Percentiles rank a stretch among this genome's conserved stretches.
phyloP scores from a whole-genome alignment of 2,329 filamentous ascomycete species.

The Emydomyces testavorans region DNA sequence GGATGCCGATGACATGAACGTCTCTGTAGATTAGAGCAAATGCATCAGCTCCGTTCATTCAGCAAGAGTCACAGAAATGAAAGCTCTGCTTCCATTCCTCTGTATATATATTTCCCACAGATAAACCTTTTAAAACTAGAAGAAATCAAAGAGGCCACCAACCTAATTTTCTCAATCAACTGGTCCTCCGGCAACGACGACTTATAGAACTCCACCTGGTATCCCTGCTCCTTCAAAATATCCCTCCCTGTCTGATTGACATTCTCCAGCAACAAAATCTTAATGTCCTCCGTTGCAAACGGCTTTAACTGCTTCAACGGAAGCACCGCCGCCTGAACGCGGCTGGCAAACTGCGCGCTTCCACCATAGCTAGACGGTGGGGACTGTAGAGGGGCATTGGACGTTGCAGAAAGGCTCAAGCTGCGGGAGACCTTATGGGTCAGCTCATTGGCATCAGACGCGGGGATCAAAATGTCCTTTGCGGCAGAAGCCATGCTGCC shows the following conservation, averaged over 20 bases:
- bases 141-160: constrained; percentile 24
- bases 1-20: constrained; percentile 94
- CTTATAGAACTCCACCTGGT: constrained; percentile 90
- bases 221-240: constrained; percentile 73
- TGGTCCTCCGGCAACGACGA: constrained; percentile 81
- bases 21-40: constrained; percentile 47
- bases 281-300: constrained; percentile 91
- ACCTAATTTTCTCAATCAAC: constrained; percentile 94
- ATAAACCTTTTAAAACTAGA: not conserved
- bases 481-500: constrained; percentile 24
- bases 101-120: too few relatives aligned
- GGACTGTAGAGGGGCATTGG: constrained; percentile 62
- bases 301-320: constrained; percentile 70
- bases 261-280: constrained; percentile 90
- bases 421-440: constrained; percentile 44
- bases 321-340: constrained; percentile 25
- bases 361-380: constrained; percentile 52
- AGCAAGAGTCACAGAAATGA: not conserved
- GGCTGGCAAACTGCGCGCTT: constrained; percentile 29
- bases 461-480: constrained; percentile 25
- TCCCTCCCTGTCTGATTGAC: constrained; percentile 83
- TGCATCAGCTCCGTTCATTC: constrained; percentile 12
- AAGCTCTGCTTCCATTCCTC: not conserved
- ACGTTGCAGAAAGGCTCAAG: constrained; percentile 62
- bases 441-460: constrained; percentile 22